Percentiles rank a stretch among this genome's conserved stretches.
Evolutionary conservation across 768 basidiomycete genomes (phyloP).

Genomic region (Boletellus ananiceps): DNA sequence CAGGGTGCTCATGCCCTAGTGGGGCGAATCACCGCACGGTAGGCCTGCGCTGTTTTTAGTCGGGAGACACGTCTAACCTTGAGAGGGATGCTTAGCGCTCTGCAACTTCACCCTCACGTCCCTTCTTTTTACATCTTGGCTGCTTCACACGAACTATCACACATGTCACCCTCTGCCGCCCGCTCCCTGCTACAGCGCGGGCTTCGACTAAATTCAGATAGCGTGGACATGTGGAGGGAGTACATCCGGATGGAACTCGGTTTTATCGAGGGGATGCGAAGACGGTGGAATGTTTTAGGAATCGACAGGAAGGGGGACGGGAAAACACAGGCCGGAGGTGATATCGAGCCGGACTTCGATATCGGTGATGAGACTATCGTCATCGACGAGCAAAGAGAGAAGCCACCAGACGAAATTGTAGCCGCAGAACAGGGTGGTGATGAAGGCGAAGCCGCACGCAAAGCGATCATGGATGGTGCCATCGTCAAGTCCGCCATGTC

Average conservation of each 20-base stretch:
- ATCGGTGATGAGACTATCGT: constrained; percentile 11
- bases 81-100: constrained; percentile 48
- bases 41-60: constrained; percentile 19
- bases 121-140: constrained; percentile 79
- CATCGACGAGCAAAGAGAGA: constrained; percentile 21
- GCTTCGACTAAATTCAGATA: constrained; percentile 69
- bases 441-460: constrained; percentile 52
- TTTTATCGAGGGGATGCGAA: constrained; percentile 73
- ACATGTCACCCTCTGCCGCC: constrained; percentile 70
- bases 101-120: constrained; percentile 81
- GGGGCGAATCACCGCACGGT: constrained; percentile 80
- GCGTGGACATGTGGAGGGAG: constrained; percentile 78
- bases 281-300: constrained; percentile 79
- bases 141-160: constrained; percentile 76
- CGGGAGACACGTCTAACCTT: constrained; percentile 4
- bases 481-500: constrained; percentile 76
- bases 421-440: constrained; percentile 38
- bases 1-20: constrained; percentile 78
- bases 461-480: constrained; percentile 69
- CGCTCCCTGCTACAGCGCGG: constrained; percentile 83
- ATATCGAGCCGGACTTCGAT: constrained; percentile 25
- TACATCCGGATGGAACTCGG: constrained; percentile 89
- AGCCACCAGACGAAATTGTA: constrained; percentile 24
- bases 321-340: constrained; percentile 13
- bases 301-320: constrained; percentile 34